Conservation (phyloP, 192 early-diverging fungal genomes). For the Podila epigama region DNA sequence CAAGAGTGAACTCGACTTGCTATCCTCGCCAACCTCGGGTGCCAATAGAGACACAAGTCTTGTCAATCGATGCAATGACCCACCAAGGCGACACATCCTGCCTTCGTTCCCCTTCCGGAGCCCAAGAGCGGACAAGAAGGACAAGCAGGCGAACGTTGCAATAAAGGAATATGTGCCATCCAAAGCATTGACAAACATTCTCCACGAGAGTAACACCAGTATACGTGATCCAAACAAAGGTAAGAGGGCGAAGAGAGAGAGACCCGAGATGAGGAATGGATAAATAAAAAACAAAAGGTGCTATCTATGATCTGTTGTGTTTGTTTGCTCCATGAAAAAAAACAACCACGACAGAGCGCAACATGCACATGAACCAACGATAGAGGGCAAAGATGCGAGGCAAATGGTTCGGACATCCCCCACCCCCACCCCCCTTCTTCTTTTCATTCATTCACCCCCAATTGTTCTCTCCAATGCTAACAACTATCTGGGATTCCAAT, state of each 20-base stretch:
- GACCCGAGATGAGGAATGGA: no score
- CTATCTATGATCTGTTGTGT: neutral
- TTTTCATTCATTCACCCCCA: slow-evolving; percentile 5
- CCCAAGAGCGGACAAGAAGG: slow-evolving; percentile 24
- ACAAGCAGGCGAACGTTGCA: slow-evolving; percentile 31
- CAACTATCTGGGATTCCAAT: no score
- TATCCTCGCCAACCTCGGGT: slow-evolving; percentile 7
- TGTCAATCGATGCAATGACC: slow-evolving; percentile 8
- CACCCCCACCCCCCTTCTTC: neutral
- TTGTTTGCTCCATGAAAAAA: neutral
- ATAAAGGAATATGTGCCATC: slow-evolving; percentile 38
- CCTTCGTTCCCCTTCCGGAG: slow-evolving; percentile 39
- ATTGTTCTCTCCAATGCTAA: no score
- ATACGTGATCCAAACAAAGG: neutral
- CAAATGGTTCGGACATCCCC: no score
- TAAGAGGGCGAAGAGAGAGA: no score
- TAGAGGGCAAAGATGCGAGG: no score
- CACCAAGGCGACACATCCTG: slow-evolving; percentile 21
- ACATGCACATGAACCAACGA: neutral
- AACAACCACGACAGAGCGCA: neutral
- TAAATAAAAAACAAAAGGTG: slow-evolving; percentile 46
- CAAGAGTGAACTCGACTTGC: slow-evolving; percentile 36
- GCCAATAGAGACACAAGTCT: neutral
- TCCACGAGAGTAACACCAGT: neutral
- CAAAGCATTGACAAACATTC: neutral